Conservation (phyloP, 352 stramenopile species). For the Globisporangium canariense region DNA sequence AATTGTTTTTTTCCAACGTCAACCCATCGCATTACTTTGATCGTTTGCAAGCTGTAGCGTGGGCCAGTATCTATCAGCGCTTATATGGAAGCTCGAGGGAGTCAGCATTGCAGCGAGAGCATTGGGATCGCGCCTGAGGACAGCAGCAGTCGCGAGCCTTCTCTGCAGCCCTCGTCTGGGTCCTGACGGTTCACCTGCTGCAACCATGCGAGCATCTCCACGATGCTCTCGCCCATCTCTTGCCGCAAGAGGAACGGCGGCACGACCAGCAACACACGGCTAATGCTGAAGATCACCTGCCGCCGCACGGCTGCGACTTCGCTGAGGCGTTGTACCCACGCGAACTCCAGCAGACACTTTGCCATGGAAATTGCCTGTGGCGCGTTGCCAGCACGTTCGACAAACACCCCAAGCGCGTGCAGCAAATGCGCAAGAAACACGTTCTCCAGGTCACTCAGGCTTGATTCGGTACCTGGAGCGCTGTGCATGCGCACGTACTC, state of each 20-base stretch:
- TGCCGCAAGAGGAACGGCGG: conserved; percentile 51
- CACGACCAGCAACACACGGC: conserved; percentile 62
- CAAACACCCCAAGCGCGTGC: conserved; percentile 59
- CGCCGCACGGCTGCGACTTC: conserved; percentile 51
- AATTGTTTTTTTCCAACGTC: not conserved
- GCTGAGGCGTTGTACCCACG: conserved; percentile 51
- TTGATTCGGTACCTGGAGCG: conserved; percentile 9
- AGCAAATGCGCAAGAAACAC: conserved; percentile 71
- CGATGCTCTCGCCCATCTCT: conserved; percentile 44
- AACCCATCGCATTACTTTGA: not conserved
- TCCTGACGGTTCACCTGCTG: conserved; percentile 39
- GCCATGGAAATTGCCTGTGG: conserved; percentile 61
- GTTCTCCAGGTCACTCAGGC: conserved; percentile 53
- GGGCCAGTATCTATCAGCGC: not conserved
- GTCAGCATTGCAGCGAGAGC: conserved; percentile 20
- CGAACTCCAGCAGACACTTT: conserved; percentile 68
- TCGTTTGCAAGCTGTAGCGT: not conserved
- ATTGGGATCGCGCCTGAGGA: conserved; percentile 37
- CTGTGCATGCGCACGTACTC: conserved; percentile 42
- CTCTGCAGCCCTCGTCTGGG: conserved; percentile 63
- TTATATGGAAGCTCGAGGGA: not conserved
- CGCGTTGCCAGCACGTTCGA: conserved; percentile 62
- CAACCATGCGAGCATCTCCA: conserved; percentile 53
- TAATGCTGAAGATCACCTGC: conserved; percentile 71
- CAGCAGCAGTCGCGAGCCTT: conserved; percentile 52